Base-by-base conservation (phyloP, 257 asterid genomes). In the Coffea canephora region DNA sequence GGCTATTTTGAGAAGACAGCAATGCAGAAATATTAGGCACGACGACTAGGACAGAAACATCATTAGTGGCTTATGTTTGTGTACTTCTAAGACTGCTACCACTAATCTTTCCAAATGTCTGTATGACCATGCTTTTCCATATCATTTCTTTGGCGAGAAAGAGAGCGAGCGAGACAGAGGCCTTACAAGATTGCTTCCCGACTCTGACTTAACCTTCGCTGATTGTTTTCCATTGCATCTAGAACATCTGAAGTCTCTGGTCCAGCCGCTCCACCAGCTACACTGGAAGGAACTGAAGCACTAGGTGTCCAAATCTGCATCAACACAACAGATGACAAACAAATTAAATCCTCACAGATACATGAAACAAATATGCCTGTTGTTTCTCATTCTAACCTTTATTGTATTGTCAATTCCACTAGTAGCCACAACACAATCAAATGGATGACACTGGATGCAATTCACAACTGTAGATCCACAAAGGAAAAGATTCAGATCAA, bases 401-500 rank as follows among this genome's bases (percentile, higher is more conserved):
- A 96, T 89, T 82, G 98, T 96, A 90, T 78, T 91, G 82, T 96
- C 99, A 73, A 96, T 94, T 59, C 99, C 99, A 89, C 99, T 96
- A 31, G 99, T 96, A 13, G 98, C 99, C 79, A 96, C 85, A 74
- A 87, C 89, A 83, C 88, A 85, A 83, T 96, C 99, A 84, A 82
- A 87, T 64, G 99, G 99, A 85, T 96, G 99, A 86, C 93, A 83
- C 89, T 94, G 98, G 74, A 96, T 82, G 86, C 99, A 96, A 80
- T 96, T 96, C 80, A 94, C 99, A 85, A 96, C 99, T 96, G 95
- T 78, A 84, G 70, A 84, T 50, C 72, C 61, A 57, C n/a, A 49
- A 69, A 76, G 73, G 65, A 27, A 39, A 43, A 66, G 78, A 66
- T 39, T 86, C 73, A 85, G 82, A 23, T 27, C 16, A 81, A 46